Evolutionary conservation across 768 basidiomycete genomes (phyloP), one percentile per base, ranked within the genome.

Genomic region (Boletus bicolor): DNA sequence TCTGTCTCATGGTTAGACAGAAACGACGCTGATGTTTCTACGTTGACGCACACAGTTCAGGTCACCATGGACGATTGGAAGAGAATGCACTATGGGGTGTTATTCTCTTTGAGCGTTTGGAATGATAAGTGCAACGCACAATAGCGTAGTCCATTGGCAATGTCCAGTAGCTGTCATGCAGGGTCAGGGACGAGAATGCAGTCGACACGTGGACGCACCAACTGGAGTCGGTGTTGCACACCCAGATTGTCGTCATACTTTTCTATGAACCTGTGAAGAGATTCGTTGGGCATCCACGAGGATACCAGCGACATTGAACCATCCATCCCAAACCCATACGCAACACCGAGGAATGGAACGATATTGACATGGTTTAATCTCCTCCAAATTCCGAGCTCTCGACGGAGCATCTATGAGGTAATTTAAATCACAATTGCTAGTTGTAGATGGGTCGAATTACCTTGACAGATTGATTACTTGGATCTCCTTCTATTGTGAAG

Each of bases 181-280:
- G 7, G 41, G 41, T 42, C 3, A 42, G 41, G 21, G 41, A 42
- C 19, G 3, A 6, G 41, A 42, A 52, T 48, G 64, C 37, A 7
- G 21, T 28, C 21, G 10, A 42, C 6, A 4, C 4, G 9, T 39
- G 12, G 11, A 21, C 41, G 12, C 21, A 42, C 21, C 12, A 24
- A 7, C 6, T 42, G 19, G 12, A 21, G 38, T 39, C 38, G 54
- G 14, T 44, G 41, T 7, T 2, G 19, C 4, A 41, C 7, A n/a
- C n/a, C 4, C 19, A 58, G 53, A 15, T n/a, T 26, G 7, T 10
- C 10, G 2, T 45, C 36, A 6, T 58, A 15, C 7, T 36, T 49
- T 8, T 6, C 42, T 5, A 71, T 45, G 43, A 70, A 68, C 1
- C 43, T 26, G 2, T 53, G 64, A 12, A 72, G 51, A n/a, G 48